Percentiles rank a stretch among this genome's conserved stretches.
phyloP scores from a whole-genome alignment of 352 stramenopile genomes.

The Globisporangium yorkense region DNA sequence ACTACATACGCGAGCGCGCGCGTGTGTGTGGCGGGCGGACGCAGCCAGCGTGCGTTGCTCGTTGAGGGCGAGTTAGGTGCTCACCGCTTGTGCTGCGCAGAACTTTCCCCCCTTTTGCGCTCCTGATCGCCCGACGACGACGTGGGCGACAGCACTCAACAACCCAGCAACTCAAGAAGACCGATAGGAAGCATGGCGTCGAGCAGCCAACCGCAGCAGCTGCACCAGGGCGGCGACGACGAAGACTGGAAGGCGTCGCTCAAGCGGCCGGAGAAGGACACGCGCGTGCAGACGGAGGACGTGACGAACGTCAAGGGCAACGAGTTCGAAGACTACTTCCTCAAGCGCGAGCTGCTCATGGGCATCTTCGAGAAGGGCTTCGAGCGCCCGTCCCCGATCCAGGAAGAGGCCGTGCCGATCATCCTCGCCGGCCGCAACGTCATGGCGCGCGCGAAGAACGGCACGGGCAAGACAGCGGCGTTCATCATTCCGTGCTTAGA shows the following conservation, averaged over 20 bases:
- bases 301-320: constrained; percentile 99
- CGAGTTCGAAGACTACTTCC: constrained; percentile 99
- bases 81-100: no score
- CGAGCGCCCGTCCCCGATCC: constrained; percentile 97
- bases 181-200: not conserved
- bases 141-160: not conserved
- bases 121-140: no score
- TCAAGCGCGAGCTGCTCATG: constrained; percentile 99
- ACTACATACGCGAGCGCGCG: no score
- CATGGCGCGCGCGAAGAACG: constrained; percentile 98
- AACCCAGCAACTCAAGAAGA: not conserved
- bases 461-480: constrained; percentile 98
- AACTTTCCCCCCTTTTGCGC: no score
- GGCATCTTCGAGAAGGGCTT: constrained; percentile 99
- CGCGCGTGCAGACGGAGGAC: constrained; percentile 91
- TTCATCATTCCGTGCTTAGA: constrained; percentile 99
- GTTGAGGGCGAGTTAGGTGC: no score
- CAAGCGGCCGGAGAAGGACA: constrained; percentile 83
- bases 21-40: no score
- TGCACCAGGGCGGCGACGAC: constrained; percentile 21
- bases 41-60: no score
- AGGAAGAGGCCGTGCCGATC: constrained; percentile 99
- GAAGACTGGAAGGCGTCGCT: constrained; percentile 75
- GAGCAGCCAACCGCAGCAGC: constrained; percentile 10
- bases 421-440: constrained; percentile 97